Evolutionary conservation across 2,329 filamentous ascomycete species (phyloP).

Genomic region (Sodiomyces alkalinus): DNA sequence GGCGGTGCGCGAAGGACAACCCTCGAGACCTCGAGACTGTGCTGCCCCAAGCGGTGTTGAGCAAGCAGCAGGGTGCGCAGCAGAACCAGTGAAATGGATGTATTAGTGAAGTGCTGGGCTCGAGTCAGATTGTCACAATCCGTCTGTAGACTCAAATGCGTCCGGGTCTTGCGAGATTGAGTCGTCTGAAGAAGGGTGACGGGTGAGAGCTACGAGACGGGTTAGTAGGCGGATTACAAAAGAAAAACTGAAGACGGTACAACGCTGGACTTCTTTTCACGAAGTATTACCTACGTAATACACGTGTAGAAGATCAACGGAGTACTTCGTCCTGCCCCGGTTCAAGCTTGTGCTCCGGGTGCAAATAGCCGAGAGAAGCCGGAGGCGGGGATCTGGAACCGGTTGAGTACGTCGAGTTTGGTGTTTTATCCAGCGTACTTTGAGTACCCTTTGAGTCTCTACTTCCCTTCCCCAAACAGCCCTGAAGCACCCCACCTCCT

Average conservation of each 20-base stretch:
- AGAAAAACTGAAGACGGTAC: background rate
- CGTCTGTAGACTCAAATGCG: too few relatives aligned
- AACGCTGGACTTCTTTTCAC: too few relatives aligned
- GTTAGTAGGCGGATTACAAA: background rate
- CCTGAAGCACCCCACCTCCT: too few relatives aligned
- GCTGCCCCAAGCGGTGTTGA: conserved; percentile 15
- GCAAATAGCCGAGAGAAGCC: conserved; percentile 9
- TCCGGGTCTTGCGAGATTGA: background rate
- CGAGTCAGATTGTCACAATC: too few relatives aligned
- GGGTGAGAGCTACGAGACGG: background rate
- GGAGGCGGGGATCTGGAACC: too few relatives aligned
- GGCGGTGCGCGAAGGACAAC: conserved; percentile 4
- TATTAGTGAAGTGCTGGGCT: background rate
- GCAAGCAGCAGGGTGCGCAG: conserved; percentile 1
- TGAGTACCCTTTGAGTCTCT: too few relatives aligned
- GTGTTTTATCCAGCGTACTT: too few relatives aligned
- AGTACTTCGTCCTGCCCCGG: background rate
- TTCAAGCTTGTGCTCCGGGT: background rate
- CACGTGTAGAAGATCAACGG: background rate
- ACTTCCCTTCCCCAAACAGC: too few relatives aligned
- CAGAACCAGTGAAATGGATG: background rate
- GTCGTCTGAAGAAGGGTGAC: background rate
- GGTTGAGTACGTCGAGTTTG: too few relatives aligned
- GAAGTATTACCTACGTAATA: too few relatives aligned
- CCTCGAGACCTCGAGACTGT: conserved; percentile 11